Base-by-base conservation (phyloP, 192 early-diverging fungal species). In the Linnemannia exigua region DNA sequence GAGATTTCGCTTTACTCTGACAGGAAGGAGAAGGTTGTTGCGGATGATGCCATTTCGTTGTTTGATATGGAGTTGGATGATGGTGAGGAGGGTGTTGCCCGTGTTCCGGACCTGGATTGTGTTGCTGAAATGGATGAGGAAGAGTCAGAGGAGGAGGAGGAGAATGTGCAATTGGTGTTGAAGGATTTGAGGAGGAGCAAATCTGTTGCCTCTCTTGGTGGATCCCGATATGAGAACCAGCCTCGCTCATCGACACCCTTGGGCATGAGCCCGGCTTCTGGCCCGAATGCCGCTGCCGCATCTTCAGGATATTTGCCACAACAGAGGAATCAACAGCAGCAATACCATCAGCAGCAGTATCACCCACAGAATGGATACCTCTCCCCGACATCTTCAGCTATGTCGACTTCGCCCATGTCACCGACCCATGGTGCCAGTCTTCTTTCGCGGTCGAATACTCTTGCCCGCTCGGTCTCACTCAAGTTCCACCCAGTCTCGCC, bases 21-120 rank as follows among this genome's bases (percentile, higher is more conserved):
- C 48, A 79, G 83, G 33, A 79, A 66, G 33, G 83, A 85, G 46
- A 74, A 70, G 31, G 83, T 85, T 19, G 83, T 85, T 38, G 83
- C 83, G 28, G 83, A 85, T 35, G 83, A 85, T 67, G 83, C 83
- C 7, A 85, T 85, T 28, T 85, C 83, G 0, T 19, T 85, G 3
- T 70, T 85, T 46, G 77, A 85, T 76, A 85, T 85, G 22, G 37
- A 85, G 11, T n/a, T 85, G 47, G 83, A 79, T 46, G 77, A 78
- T 16, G 75, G 68, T 12, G 46, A 84, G 17, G 82, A 79, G 4
- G 76, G 46, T 5, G 67, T 22, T 28, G 73, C 72, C 0, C 74
- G 44, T 14, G 77, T 79, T n/a, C 82, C 82, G 66, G 72, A 54
- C 36, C 44, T 85, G 41, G 77, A 75, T 70, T 19, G 63, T 15